phyloP scores from a whole-genome alignment of 768 basidiomycete genomes.

The Cystobasidium ongulense region DNA sequence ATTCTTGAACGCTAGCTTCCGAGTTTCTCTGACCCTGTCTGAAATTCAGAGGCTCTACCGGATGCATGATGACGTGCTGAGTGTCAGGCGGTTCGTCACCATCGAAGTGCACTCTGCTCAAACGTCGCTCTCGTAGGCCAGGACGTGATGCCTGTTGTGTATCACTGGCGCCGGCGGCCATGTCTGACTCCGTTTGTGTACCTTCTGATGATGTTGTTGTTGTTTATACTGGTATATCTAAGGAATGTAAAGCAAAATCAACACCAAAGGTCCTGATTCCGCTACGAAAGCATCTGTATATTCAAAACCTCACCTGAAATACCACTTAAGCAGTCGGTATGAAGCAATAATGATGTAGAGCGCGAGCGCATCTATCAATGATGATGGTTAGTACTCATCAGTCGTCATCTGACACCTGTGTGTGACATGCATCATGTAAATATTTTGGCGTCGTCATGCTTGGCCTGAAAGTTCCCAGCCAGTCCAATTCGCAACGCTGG shows the following conservation, averaged over 20 bases:
- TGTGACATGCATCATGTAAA: neutral
- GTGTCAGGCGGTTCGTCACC: neutral
- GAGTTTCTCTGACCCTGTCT: neutral
- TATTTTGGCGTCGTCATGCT: neutral
- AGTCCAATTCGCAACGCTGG: neutral
- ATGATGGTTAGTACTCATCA: neutral
- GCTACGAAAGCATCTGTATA: neutral
- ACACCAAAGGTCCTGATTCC: too few relatives aligned
- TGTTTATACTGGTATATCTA: neutral
- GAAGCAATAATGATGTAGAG: neutral
- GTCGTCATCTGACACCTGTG: neutral
- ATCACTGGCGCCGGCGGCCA: neutral
- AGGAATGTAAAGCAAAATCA: neutral
- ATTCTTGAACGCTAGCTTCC: constrained; percentile 5
- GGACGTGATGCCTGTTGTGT: neutral
- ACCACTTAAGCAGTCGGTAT: neutral
- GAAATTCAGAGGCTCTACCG: neutral
- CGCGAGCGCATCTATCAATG: neutral
- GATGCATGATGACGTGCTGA: neutral
- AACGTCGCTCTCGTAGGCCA: constrained; percentile 12
- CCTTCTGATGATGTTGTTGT: neutral
- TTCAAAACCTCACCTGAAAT: neutral
- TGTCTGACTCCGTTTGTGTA: neutral
- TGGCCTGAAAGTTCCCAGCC: neutral
- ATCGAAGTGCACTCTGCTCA: constrained; percentile 25